Base-by-base conservation (phyloP, 139 green algal genomes). In the Diplosphaera chodatii region DNA sequence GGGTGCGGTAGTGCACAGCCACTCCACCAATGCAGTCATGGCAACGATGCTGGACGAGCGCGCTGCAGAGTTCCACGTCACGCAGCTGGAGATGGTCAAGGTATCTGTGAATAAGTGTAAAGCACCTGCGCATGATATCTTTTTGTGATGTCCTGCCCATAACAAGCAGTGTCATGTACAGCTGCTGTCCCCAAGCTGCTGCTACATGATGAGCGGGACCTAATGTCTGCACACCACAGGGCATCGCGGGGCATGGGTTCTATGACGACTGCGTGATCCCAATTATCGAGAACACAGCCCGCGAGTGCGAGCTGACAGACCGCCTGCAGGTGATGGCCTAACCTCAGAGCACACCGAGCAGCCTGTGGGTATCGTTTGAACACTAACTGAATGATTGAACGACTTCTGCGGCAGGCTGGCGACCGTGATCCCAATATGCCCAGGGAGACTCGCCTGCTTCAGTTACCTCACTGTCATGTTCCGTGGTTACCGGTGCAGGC, bases 11-110 rank as follows among this genome's bases (percentile, higher is more conserved):
- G 85, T 98, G 63, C 93, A 98, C 86, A 90, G 84, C 74, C 93
- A 98, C 82, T 91, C 83, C 28, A 77, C 94, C 33, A 90, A 94
- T 62, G 84, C 92, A 6, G 79, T 96, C 20, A 71, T 98, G 79
- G 93, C 90, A 22, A 98, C 92, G 4, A 80, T 98, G 70, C 71
- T 98, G 29, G 82, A 94, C 72, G 86, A 88, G 0, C 32, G 81
- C 0, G 77, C 88, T 0, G 79, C 64, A 20, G 91, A 97, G 81
- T 97, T 98, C 77, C 73, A 63, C 0, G 79, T 96, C 40, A 97
- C 94, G 0, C 87, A 98, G 76, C 71, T 97, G 32, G 93, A 98
- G 76, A 98, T 98, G 93, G 96, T 98, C 80, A 98, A 98, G 88
- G 91, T 87, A 67, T 0, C 65, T 34, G 28, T 2, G n/a, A n/a